A percentile compares a stretch with the other conserved stretches of the same genome.
phyloP scores from a whole-genome alignment of 176 grass and related monocot genomes.

The Miscanthus lutarioriparius region DNA sequence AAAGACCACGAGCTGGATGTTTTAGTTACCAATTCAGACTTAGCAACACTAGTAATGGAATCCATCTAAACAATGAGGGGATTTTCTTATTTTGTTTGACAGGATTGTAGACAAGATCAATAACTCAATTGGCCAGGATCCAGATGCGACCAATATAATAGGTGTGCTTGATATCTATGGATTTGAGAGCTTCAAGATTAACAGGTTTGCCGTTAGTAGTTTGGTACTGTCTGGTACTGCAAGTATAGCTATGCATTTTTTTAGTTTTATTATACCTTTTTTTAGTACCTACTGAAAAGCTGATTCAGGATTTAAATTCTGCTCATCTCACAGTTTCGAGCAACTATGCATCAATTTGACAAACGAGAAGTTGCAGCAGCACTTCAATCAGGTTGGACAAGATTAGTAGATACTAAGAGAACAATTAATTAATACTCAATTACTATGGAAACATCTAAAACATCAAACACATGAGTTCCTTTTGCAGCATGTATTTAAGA shows the following conservation, averaged over 20 bases:
- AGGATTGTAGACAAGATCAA: conserved; percentile 98
- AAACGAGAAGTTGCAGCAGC: conserved; percentile 95
- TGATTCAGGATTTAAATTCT: neutral
- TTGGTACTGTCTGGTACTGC: conserved; percentile 16
- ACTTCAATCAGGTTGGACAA: conserved; percentile 78
- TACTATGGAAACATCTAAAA: neutral
- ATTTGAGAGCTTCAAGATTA: conserved; percentile 94
- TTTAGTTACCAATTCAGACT: neutral
- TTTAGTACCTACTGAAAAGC: conserved; percentile 15
- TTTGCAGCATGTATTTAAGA: conserved; percentile 93
- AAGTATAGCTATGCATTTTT: neutral
- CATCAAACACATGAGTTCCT: conserved; percentile 17
- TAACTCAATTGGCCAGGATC: conserved; percentile 93
- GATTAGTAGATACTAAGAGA: neutral
- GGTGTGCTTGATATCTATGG: conserved; percentile 99
- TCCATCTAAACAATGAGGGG: conserved; percentile 5
- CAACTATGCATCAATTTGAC: conserved; percentile 95
- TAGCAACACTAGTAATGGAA: neutral
- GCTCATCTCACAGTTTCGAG: conserved; percentile 75
- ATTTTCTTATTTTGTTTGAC: conserved; percentile 39
- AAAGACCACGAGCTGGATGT: neutral
- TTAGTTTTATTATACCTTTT: neutral
- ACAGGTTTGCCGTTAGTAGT: conserved; percentile 58
- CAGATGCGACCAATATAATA: conserved; percentile 73
- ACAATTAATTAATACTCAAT: neutral